Conservation (phyloP, 495 filamentous ascomycete genomes). For the Podospora australis region DNA sequence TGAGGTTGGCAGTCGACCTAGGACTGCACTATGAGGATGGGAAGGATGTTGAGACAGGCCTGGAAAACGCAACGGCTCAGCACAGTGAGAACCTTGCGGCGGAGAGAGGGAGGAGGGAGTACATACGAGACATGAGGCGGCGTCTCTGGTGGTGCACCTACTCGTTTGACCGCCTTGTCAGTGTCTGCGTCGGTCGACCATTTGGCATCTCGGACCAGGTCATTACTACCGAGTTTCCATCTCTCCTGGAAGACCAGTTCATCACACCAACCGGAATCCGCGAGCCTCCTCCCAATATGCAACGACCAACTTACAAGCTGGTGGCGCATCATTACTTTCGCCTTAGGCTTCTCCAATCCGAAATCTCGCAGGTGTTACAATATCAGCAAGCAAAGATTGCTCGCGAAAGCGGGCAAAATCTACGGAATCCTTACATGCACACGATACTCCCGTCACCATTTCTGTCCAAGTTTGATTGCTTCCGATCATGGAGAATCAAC, state of each 20-base stretch:
- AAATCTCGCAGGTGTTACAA: slow-evolving; percentile 90
- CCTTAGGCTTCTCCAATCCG: slow-evolving; percentile 84
- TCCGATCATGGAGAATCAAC: slow-evolving; percentile 82
- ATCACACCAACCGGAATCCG: slow-evolving; percentile 80
- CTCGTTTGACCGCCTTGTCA: slow-evolving; percentile 85
- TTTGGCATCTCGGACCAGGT: slow-evolving; percentile 93
- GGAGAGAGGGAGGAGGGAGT: slow-evolving; percentile 73
- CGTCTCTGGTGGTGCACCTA: slow-evolving; percentile 97
- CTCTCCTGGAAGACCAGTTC: slow-evolving; percentile 75
- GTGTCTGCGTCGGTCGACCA: slow-evolving; percentile 84
- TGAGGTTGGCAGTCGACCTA: slow-evolving; percentile 82
- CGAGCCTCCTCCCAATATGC: slow-evolving; percentile 39
- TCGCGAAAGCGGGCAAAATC: slow-evolving; percentile 49
- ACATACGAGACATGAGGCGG: slow-evolving; percentile 77
- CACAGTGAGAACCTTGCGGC: slow-evolving; percentile 25
- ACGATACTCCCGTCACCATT: slow-evolving; percentile 78
- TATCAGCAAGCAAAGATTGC: slow-evolving; percentile 72
- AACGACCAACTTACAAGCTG: slow-evolving; percentile 73
- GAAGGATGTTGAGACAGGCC: slow-evolving; percentile 47
- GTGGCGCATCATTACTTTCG: slow-evolving; percentile 89
- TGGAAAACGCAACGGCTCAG: slow-evolving; percentile 12
- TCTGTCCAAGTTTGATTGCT: slow-evolving; percentile 73
- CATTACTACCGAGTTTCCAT: slow-evolving; percentile 90
- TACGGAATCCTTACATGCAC: slow-evolving; percentile 64
- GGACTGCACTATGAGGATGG: slow-evolving; percentile 92